Base-by-base conservation (phyloP, 2,329 filamentous ascomycete species). In the Colletotrichum zoysiae region DNA sequence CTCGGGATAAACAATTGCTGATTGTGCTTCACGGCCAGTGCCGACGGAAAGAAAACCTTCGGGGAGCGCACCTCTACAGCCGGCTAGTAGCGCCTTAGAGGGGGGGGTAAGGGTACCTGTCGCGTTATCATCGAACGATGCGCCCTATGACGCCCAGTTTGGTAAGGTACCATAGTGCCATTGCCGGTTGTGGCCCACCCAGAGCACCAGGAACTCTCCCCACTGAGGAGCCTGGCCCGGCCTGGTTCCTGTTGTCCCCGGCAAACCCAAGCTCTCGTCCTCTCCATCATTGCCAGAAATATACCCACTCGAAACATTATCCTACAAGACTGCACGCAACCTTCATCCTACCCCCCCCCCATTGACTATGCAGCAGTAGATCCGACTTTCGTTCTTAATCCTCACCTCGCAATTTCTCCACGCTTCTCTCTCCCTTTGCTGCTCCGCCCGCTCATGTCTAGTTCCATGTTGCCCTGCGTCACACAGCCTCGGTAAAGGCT, bases 401-500 rank as follows among this genome's bases (percentile, higher is more conserved):
- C 30, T 58, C 58, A 20, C 51, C 42, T 62, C 48, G 8, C 60
- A 65, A 60, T 40, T n/a, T 38, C 57, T 62, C 59, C 40, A 61
- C 53, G n/a, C 20, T 30, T 30, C 35, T 38, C 48, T 59, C 30
- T 48, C 57, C 35, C 65, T 20, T n/a, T 51, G 20, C 46, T 63
- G 55, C 56, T 67, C 51, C 65, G 56, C 44, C 55, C 59, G 26
- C 60, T 35, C 30, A 44, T 61, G 55, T 55, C 55, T 46, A 58
- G 64, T 72, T 66, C 73, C 74, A 75, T 74, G 74, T 74, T 63
- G 65, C 70, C 64, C 74, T 74, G 74, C 74, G 72, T 74, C 74
- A 73, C 74, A 70, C 60, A 72, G 73, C 74, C 74, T 75, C 74
- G 74, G 74, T 74, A 75, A 74, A 73, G 66, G 65, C 71, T 30